Evolutionary conservation across 192 early-diverging fungal species (phyloP).

Genomic region (Coemansia brasiliensis): DNA sequence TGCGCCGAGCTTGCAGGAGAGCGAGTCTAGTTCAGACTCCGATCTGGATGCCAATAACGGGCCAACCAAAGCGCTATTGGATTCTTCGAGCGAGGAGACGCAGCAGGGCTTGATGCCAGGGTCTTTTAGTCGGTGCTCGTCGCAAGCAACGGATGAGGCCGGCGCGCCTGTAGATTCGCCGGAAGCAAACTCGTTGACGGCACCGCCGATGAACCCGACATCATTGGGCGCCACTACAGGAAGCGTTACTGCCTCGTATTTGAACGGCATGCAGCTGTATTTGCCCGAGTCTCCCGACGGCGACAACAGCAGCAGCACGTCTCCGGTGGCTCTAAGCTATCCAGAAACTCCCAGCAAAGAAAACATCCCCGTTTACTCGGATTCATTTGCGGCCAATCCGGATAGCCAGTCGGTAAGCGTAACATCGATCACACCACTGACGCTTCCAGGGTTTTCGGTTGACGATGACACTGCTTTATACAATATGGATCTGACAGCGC

Average conservation of each 20-base stretch:
- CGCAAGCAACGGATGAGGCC: slow-evolving; percentile 6
- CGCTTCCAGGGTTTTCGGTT: neutral
- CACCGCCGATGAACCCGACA: slow-evolving; percentile 52
- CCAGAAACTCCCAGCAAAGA: slow-evolving; percentile 55
- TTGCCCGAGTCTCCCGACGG: slow-evolving; percentile 25
- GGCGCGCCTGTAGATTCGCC: slow-evolving; percentile 24
- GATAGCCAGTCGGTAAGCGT: neutral
- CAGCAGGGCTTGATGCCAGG: slow-evolving; percentile 6
- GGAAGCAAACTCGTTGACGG: slow-evolving; percentile 43
- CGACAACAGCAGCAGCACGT: slow-evolving; percentile 31
- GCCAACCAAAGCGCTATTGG: too few species aligned
- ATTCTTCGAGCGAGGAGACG: neutral
- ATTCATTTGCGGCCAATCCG: neutral
- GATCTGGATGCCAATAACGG: neutral
- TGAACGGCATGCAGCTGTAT: slow-evolving; percentile 34
- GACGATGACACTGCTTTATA: neutral
- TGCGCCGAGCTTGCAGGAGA: slow-evolving; percentile 19
- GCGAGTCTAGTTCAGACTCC: slow-evolving; percentile 5
- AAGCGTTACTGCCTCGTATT: slow-evolving; percentile 9
- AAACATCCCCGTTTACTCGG: slow-evolving; percentile 43
- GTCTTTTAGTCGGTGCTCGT: neutral
- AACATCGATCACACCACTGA: slow-evolving; percentile 11
- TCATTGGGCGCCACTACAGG: slow-evolving; percentile 16
- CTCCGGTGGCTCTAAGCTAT: slow-evolving; percentile 24
- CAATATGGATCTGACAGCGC: neutral